Evolutionary conservation across 768 basidiomycete species (phyloP).

Genomic region (Dendrothele bispora): DNA sequence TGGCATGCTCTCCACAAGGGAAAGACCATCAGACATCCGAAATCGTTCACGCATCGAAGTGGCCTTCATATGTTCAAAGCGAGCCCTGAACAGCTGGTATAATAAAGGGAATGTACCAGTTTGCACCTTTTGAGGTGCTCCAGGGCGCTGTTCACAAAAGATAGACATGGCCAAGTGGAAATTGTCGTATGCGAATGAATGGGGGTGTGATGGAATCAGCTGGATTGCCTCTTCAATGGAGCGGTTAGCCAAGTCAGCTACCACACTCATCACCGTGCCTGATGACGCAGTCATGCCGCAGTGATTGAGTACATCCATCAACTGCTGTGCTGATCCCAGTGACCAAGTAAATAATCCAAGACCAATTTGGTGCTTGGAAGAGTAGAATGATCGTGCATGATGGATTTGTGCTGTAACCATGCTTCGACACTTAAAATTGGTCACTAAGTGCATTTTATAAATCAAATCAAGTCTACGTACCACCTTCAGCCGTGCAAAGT

Average conservation of each 20-base stretch:
- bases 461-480: too few species aligned
- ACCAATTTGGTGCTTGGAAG: not conserved
- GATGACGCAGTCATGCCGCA: not conserved
- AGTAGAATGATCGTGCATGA: not conserved
- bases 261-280: not conserved
- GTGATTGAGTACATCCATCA: not conserved
- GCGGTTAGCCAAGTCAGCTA: not conserved
- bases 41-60: constrained; percentile 19
- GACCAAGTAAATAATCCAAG: not conserved
- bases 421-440: too few species aligned
- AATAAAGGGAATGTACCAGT: constrained; percentile 33
- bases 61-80: constrained; percentile 19
- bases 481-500: too few species aligned
- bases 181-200: constrained; percentile 21
- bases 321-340: not conserved
- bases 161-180: constrained; percentile 29
- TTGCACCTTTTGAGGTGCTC: constrained; percentile 30
- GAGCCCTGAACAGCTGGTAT: constrained; percentile 23
- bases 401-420: not conserved
- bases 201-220: not conserved
- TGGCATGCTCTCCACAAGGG: constrained; percentile 15
- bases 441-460: too few species aligned
- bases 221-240: not conserved
- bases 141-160: constrained; percentile 26
- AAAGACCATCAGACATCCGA: constrained; percentile 7